Percentiles rank a stretch among this genome's conserved stretches.
Conservation (phyloP, 139 green algal genomes). For the Cymbomonas tetramitiformis region DNA sequence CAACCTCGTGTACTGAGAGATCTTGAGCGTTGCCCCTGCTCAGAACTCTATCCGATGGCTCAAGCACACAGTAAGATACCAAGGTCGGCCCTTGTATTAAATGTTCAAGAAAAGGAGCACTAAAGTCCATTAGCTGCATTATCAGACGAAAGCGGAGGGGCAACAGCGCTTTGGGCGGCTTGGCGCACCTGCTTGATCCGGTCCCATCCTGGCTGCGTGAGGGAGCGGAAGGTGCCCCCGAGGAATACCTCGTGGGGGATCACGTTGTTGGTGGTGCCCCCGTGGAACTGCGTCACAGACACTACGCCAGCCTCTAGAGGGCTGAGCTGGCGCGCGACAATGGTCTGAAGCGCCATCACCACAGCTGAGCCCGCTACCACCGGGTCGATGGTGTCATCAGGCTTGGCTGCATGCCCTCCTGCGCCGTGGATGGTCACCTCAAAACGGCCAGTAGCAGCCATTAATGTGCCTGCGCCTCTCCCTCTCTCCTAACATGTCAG, state of each 20-base stretch:
- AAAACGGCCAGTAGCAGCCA: slow-evolving; percentile 63
- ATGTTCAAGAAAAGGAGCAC: too few species aligned
- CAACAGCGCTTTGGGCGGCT: too few species aligned
- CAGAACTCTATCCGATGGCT: too few species aligned
- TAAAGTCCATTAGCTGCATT: too few species aligned
- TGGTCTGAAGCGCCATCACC: slow-evolving; percentile 53
- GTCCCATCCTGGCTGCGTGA: too few species aligned
- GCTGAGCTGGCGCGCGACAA: slow-evolving; percentile 65
- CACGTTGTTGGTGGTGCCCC: slow-evolving; percentile 61
- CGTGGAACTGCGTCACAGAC: slow-evolving; percentile 52
- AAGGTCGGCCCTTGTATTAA: too few species aligned
- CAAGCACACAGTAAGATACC: too few species aligned
- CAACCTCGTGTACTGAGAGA: too few species aligned
- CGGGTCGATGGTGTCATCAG: slow-evolving; percentile 60
- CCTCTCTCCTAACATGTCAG: too few species aligned
- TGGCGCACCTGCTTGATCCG: too few species aligned
- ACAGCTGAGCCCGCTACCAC: slow-evolving; percentile 50
- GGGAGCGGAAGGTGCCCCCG: slow-evolving; percentile 51
- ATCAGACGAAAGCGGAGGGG: too few species aligned
- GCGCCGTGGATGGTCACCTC: slow-evolving; percentile 17
- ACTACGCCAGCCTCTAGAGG: slow-evolving; percentile 66
- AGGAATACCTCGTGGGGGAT: slow-evolving; percentile 53
- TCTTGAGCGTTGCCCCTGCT: too few species aligned
- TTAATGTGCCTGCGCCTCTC: slow-evolving; percentile 54
- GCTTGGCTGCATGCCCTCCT: slow-evolving; percentile 77